Evolutionary conservation across 2,329 filamentous ascomycete genomes (phyloP).

Genomic region (Aspergillus phoenicis): DNA sequence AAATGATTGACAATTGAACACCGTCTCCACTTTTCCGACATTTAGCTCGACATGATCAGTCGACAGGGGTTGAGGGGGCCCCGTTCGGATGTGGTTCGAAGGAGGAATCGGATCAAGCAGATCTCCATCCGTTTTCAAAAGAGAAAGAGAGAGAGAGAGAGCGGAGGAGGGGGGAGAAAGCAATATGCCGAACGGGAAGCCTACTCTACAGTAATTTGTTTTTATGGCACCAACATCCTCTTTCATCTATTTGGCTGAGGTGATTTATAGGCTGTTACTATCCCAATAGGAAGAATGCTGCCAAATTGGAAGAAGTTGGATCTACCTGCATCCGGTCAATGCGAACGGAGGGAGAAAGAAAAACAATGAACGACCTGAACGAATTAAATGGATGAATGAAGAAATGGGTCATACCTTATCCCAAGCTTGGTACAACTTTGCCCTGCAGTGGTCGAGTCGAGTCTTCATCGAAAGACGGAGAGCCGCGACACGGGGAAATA

Average conservation of each 20-base stretch:
- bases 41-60: conserved; percentile 19
- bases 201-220: no score
- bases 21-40: conserved; percentile 23
- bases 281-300: no score
- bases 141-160: no score
- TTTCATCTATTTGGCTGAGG: no score
- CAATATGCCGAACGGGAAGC: not conserved
- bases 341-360: not conserved
- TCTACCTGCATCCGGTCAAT: not conserved
- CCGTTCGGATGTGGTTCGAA: not conserved
- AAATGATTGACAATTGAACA: conserved; percentile 27
- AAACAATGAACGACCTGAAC: no score
- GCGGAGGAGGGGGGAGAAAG: no score
- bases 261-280: no score
- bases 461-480: not conserved
- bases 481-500: not conserved
- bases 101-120: conserved; percentile 7
- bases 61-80: conserved; percentile 16
- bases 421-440: not conserved
- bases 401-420: not conserved
- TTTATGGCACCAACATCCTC: no score
- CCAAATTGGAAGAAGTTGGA: no score
- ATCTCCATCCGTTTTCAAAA: not conserved
- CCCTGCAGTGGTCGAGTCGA: not conserved
- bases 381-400: not conserved